Evolutionary conservation across 73 alveolate genomes (phyloP), one percentile per base, ranked within the genome.

Genomic region (Symbiodinium natans): DNA sequence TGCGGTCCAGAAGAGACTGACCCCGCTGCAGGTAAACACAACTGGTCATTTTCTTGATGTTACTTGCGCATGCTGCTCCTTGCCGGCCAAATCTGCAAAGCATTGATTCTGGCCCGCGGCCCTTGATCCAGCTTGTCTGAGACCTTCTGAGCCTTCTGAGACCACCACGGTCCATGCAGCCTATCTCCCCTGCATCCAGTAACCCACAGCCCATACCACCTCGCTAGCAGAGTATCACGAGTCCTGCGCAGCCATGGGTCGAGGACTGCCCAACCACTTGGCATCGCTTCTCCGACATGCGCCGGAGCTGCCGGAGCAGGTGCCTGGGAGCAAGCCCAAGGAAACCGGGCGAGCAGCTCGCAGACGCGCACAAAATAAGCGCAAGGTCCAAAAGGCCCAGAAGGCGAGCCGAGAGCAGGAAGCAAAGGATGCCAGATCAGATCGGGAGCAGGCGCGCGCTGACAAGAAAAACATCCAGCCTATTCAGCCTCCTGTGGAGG

Each of bases 271-370:
- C 27, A 90, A 34, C 36, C 96, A 90, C 46, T 71, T 90, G 96
- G 96, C 96, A 1, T 90, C 96, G 48, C 48, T 90, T 48, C 77
- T 90, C 54, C 96, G 96, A 29, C 95, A 88, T 54, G 46, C 86
- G 10, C 40, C 68, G 42, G 38, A 34, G 33, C 11, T 27, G 8
- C 27, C 56, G 10, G 73, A 63, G 43, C 33, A n/a, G 11, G 41
- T 38, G 29, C 40, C 93, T 33, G 83, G n/a, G 38, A 21, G 77
- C 36, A 25, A n/a, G 31, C 43, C 84, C 23, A 74, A 23, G 31
- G 43, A 34, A 8, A 74, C 84, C 1, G 84, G 84, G n/a, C 84
- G 84, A 74, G 84, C 42, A 23, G 84, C 84, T 25, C 84, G 84
- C 2, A n/a, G 84, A 17, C 84, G 84, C 31, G 84, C 84, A 15